A percentile compares a stretch with the other conserved stretches of the same genome.
phyloP scores from a whole-genome alignment of 345 rosid species.

The Melastoma malabathricum region DNA sequence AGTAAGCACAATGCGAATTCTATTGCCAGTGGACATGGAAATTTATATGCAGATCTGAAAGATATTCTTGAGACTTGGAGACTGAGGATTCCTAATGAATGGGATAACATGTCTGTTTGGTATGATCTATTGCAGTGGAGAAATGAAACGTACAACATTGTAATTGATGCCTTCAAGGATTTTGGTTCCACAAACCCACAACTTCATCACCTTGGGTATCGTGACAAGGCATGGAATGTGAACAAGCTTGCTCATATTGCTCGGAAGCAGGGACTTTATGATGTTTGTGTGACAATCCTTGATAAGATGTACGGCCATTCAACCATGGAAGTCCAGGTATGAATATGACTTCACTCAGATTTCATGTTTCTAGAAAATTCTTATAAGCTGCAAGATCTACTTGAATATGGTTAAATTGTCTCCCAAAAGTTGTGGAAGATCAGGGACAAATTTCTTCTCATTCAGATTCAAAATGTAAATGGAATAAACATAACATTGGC shows the following conservation, averaged over 20 bases:
- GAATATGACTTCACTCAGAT: not conserved
- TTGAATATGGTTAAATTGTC: not conserved
- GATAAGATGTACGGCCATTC: conserved; percentile 98
- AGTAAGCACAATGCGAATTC: conserved; percentile 55
- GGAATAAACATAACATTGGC: too few relatives aligned
- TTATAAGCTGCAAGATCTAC: too few relatives aligned
- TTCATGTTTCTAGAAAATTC: not conserved
- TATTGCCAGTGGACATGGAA: conserved; percentile 58
- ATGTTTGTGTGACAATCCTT: conserved; percentile 82
- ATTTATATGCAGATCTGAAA: conserved; percentile 83
- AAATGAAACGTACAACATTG: conserved; percentile 90
- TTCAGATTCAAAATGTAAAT: too few relatives aligned
- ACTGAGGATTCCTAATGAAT: conserved; percentile 90
- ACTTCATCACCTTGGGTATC: conserved; percentile 94
- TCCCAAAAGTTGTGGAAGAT: not conserved
- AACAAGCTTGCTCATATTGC: conserved; percentile 95
- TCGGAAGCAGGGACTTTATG: conserved; percentile 91
- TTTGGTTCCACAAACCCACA: conserved; percentile 52
- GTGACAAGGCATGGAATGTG: conserved; percentile 98
- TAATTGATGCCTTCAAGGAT: conserved; percentile 92
- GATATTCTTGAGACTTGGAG: conserved; percentile 99
- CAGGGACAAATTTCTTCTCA: too few relatives aligned
- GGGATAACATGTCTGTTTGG: conserved; percentile 98
- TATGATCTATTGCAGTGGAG: conserved; percentile 97
- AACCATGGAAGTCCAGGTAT: conserved; percentile 99